Evolutionary conservation across 2,329 filamentous ascomycete genomes (phyloP), one percentile per base, ranked within the genome.

Genomic region (Trichoderma afroharzianum): DNA sequence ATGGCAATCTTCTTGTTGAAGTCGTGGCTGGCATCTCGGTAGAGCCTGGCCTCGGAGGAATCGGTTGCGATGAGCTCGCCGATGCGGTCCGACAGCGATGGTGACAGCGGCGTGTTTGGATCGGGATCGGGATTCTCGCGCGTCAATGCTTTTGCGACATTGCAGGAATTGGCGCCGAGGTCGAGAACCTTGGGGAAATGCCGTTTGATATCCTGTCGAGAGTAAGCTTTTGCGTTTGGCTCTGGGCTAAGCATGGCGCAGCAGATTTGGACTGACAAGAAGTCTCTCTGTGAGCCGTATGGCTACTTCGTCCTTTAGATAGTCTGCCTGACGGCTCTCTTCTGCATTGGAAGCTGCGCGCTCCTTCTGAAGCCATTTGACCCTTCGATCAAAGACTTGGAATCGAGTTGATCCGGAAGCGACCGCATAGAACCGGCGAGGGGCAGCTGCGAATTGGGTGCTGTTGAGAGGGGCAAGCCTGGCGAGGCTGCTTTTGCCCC

Each of bases 91-190:
- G 91, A 86, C 55, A 97, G 86, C 4, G 94, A 91, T 28, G 89
- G 87, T 28, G 87, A 86, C n/a, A 78, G 82, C 53, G 90, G 88
- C 64, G 83, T 84, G n/a, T 81, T 78, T 7, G 86, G 83, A 75
- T 87, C 86, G 8, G 86, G 87, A 77, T 93, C 90, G 1, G 90
- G 89, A 78, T 93, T 90, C 71, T 90, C 86, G 74, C 90, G 85
- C 76, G 91, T 92, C 59, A 98, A 87, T 71, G 93, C 92, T 74
- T 92, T 90, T 24, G 95, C 95, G 73, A 99, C 90, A 81, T 98
- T 97, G 87, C 95, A 98, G 73, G 95, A 93, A 80, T 98, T 97
- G 73, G 96, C 95, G 73, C 96, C 96, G 36, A 98, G 90, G 81
- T 99, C 96, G 73, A 99, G 92, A 28, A 94, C 94, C 75, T 89